Evolutionary conservation across 805 yeast genomes (phyloP).

Genomic region (Tetrapisispora fleetii): DNA sequence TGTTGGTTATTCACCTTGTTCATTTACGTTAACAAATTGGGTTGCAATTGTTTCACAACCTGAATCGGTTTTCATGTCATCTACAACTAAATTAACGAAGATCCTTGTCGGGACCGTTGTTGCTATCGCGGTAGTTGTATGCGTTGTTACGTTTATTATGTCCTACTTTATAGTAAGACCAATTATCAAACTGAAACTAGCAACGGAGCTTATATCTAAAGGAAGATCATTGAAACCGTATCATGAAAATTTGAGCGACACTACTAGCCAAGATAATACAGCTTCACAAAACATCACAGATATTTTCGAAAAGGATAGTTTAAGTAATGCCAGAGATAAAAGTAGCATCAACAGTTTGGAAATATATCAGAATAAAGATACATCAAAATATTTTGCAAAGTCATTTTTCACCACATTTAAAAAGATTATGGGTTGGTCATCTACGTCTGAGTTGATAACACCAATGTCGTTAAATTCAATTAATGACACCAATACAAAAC

Average conservation of each 20-base stretch:
- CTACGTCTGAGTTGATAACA: constrained; percentile 3
- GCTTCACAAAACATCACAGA: neutral
- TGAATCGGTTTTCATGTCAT: constrained; percentile 47
- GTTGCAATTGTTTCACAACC: constrained; percentile 63
- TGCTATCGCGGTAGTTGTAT: constrained; percentile 66
- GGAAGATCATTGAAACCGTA: constrained; percentile 30
- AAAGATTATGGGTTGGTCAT: neutral
- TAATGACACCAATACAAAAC: constrained; percentile 22
- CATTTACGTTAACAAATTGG: constrained; percentile 47
- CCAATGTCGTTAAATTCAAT: constrained; percentile 14
- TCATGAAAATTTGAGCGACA: neutral
- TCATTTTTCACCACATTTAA: neutral
- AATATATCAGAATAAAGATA: neutral
- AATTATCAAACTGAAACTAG: constrained; percentile 65
- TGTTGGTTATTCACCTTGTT: constrained; percentile 44
- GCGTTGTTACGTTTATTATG: constrained; percentile 67
- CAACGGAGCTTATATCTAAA: constrained; percentile 51
- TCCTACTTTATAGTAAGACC: constrained; percentile 83
- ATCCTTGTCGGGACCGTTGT: constrained; percentile 71
- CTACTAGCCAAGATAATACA: neutral
- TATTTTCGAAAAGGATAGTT: neutral
- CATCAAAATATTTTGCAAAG: neutral
- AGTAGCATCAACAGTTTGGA: too few species aligned
- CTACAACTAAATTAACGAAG: constrained; percentile 50
- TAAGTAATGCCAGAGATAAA: neutral